These are phyloP conservation scores for Monilinia vaccinii-corymbosi DNA, from an alignment of 2,329 filamentous ascomycete species.

Conservation along the genomic window DNA sequence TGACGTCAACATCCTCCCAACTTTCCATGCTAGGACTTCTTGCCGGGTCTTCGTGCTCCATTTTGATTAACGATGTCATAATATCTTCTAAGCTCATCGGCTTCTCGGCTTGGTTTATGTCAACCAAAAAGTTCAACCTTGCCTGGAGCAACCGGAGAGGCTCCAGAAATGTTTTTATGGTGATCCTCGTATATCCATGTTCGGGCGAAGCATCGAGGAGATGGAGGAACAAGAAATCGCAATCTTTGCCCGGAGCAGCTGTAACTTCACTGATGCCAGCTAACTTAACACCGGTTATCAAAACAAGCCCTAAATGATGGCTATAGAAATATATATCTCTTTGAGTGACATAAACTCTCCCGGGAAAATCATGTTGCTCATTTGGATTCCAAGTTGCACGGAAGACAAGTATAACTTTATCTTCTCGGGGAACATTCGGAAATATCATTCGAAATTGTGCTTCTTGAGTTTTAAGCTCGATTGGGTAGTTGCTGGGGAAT, in stretches of 20 bases:
- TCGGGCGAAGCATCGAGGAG: constrained; percentile 32
- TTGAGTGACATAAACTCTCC: constrained; percentile 79
- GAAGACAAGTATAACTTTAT: constrained; percentile 86
- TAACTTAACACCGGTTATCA: constrained; percentile 70
- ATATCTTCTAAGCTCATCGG: constrained; percentile 60
- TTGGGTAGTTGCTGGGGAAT: constrained; percentile 70
- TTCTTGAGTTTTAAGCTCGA: constrained; percentile 75
- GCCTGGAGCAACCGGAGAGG: constrained; percentile 73
- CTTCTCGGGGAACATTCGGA: constrained; percentile 64
- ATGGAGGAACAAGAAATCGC: constrained; percentile 86
- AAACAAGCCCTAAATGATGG: constrained; percentile 82
- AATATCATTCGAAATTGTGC: constrained; percentile 91
- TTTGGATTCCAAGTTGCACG: constrained; percentile 76
- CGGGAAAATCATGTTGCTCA: constrained; percentile 67
- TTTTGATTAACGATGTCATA: constrained; percentile 61
- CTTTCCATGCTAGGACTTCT: constrained; percentile 72
- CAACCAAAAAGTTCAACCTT: constrained; percentile 76
- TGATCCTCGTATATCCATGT: constrained; percentile 44
- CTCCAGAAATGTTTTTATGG: constrained; percentile 88
- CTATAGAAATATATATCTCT: constrained; percentile 94
- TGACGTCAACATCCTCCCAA: constrained; percentile 73
- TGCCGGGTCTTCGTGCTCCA: constrained; percentile 55
- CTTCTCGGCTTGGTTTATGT: constrained; percentile 65
- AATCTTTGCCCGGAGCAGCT: constrained; percentile 79
- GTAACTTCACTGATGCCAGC: constrained; percentile 78